Base-by-base conservation (phyloP, 129 eudicot species). In the Smallanthus sonchifolius region DNA sequence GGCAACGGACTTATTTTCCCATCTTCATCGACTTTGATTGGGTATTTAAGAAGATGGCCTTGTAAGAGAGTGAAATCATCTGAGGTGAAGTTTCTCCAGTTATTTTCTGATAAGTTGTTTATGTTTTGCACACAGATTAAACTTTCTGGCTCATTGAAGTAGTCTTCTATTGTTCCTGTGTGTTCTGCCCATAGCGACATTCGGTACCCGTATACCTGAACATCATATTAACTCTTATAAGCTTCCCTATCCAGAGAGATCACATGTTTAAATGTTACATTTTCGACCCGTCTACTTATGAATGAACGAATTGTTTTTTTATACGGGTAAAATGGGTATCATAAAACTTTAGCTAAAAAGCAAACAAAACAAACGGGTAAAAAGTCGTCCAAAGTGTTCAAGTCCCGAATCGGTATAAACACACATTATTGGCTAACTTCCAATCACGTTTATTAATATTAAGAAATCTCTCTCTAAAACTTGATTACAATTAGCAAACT, bases 121-220 rank as follows among this genome's bases (percentile, higher is more conserved):
- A 94, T 87, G 6, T 63, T 78, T 30, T 72, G 66, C 28, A 90
- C 83, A 16, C 96, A 88, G 0, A 34, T 51, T 74, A 77, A 75
- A 67, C 83, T 85, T 73, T 78, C 84, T 9, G 98, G 96, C 70
- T 83, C 86, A 78, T 57, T 83, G 73, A 84, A 84, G 55, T 83
- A 37, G 62, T 86, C 83, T 32, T 90, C 85, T 30, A 88, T 44
- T n/a, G 3, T 70, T 73, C 86, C 97, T 44, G 84, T 39, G 79
- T 94, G 98, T 84, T 90, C 98, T 49, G 92, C 92, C 98, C 98
- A 94, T 24, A 94, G 71, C 1, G 98, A 94, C 96, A 85, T 94
- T 76, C 98, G 77, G 78, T 94, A 94, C 35, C 98, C 98, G 54
- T 94, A 85, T 56, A 93, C 86, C 98, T 93, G 83, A 72, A 15